Conservation (phyloP, 202 grass and related monocot species). For the Bolboschoenoplectus hybrid region DNA sequence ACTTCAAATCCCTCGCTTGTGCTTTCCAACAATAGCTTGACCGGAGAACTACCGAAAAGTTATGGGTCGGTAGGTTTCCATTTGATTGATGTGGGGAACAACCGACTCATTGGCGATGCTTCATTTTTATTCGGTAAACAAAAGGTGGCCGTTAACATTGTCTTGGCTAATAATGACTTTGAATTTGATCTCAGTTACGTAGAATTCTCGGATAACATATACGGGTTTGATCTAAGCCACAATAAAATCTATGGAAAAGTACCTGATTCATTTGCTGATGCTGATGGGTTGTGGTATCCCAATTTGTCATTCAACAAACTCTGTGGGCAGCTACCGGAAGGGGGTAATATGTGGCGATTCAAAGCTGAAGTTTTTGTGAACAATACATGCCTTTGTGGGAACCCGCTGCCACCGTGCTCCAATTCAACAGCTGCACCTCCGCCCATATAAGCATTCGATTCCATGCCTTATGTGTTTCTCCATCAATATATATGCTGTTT, state of each 20-base stretch:
- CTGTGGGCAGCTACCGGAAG: conserved; percentile 51
- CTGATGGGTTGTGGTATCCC: conserved; percentile 16
- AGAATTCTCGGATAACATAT: background rate
- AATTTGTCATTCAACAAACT: conserved; percentile 61
- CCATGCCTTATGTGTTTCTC: too few relatives aligned
- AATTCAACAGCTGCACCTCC: background rate
- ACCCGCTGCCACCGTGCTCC: conserved; percentile 33
- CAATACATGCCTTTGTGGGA: conserved; percentile 45
- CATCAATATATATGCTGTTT: too few relatives aligned
- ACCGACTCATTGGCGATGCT: conserved; percentile 12
- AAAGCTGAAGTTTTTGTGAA: conserved; percentile 10
- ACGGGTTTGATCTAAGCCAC: conserved; percentile 10
- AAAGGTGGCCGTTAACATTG: background rate
- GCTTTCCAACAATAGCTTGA: conserved; percentile 20
- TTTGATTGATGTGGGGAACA: background rate
- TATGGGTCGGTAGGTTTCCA: background rate
- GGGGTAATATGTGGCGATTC: background rate
- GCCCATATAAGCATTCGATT: too few relatives aligned
- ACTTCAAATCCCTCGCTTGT: background rate
- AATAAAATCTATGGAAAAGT: conserved; percentile 47
- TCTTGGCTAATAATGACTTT: conserved; percentile 14
- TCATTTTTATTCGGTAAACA: conserved; percentile 34
- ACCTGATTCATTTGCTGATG: conserved; percentile 39
- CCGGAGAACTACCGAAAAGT: background rate
- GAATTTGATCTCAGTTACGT: conserved; percentile 26